phyloP scores from a whole-genome alignment of 495 filamentous ascomycete species.

The Penicillium bovifimosum region DNA sequence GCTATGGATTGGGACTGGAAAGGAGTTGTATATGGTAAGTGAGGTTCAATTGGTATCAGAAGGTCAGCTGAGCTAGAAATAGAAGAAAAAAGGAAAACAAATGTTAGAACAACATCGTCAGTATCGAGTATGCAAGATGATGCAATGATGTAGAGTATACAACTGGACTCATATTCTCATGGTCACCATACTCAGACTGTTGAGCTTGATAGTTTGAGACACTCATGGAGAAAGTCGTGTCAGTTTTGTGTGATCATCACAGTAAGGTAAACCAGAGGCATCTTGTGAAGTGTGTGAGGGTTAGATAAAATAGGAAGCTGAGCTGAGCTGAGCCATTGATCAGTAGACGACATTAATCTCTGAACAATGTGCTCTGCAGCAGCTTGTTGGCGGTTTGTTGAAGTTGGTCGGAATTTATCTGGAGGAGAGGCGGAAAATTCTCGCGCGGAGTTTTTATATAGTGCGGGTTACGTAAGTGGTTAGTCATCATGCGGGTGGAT shows the following conservation, averaged over 20 bases:
- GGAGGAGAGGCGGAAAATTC: background rate
- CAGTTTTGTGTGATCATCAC: constrained; percentile 33
- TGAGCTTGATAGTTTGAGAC: constrained; percentile 32
- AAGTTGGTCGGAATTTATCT: background rate
- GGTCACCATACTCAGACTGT: constrained; percentile 31
- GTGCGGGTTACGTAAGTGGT: background rate
- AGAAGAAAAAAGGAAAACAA: background rate
- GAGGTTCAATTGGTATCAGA: background rate
- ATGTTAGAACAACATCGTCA: background rate
- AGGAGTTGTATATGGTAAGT: background rate
- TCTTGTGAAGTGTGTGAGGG: background rate
- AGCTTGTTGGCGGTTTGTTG: background rate
- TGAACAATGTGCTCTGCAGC: constrained; percentile 1
- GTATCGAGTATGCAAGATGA: background rate
- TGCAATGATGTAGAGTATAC: background rate
- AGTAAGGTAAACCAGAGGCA: constrained; percentile 13
- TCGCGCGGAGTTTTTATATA: constrained; percentile 4
- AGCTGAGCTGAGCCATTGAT: background rate
- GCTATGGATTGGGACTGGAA: constrained; percentile 42
- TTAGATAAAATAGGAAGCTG: background rate
- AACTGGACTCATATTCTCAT: background rate
- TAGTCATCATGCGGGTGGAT: background rate
- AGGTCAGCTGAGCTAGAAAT: background rate
- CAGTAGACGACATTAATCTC: constrained; percentile 3
- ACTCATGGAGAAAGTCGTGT: constrained; percentile 26